Conservation (phyloP, 2,329 filamentous ascomycete genomes). For the Monosporascus sp. region DNA sequence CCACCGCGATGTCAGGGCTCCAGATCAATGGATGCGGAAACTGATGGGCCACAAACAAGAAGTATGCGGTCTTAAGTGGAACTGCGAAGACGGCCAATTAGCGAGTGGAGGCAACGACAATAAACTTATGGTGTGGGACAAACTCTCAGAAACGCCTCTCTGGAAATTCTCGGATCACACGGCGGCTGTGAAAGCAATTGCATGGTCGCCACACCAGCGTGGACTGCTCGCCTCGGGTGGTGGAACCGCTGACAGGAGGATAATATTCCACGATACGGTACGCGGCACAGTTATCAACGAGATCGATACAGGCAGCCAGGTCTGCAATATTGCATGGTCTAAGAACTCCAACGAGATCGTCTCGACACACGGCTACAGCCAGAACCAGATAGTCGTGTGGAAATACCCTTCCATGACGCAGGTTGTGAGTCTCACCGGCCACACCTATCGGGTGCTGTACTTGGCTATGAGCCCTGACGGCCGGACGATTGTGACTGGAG, state of each 20-base stretch:
- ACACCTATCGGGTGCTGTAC: conserved; percentile 94
- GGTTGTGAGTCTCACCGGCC: conserved; percentile 88
- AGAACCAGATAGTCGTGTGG: conserved; percentile 99
- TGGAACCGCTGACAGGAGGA: conserved; percentile 89
- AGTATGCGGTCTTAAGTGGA: conserved; percentile 95
- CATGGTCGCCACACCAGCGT: conserved; percentile 95
- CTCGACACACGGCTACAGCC: conserved; percentile 92
- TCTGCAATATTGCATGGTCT: conserved; percentile 97
- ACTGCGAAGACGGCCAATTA: conserved; percentile 89
- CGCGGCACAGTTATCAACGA: conserved; percentile 78
- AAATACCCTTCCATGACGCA: conserved; percentile 99
- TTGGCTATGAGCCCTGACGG: conserved; percentile 97
- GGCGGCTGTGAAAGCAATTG: conserved; percentile 93
- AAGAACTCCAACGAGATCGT: conserved; percentile 98
- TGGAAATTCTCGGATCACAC: conserved; percentile 95
- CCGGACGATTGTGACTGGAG: conserved; percentile 87
- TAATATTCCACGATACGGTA: conserved; percentile 96
- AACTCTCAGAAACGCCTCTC: conserved; percentile 82
- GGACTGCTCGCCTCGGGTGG: conserved; percentile 92
- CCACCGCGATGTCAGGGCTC: conserved; percentile 89
- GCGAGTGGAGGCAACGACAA: conserved; percentile 98
- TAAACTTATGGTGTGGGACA: conserved; percentile 98
- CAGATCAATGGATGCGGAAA: conserved; percentile 83
- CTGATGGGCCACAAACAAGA: conserved; percentile 96
- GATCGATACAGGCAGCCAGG: conserved; percentile 93